A percentile compares a stretch with the other conserved stretches of the same genome.
Evolutionary conservation across 2,329 filamentous ascomycete species (phyloP).

Genomic region (Madurella fahalii): DNA sequence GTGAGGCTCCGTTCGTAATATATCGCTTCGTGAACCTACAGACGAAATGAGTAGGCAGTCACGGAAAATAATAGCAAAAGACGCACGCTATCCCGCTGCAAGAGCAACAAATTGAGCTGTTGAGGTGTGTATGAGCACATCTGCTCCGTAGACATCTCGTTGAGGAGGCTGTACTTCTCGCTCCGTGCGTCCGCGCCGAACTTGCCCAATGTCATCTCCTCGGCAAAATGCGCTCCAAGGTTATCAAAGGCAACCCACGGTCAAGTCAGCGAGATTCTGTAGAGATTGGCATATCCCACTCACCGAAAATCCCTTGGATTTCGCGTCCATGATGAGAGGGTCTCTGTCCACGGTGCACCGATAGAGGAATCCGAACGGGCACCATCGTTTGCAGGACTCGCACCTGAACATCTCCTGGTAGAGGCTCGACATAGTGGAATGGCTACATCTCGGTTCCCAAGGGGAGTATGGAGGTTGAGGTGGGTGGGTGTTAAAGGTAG

Average conservation of each 20-base stretch:
- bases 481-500: conserved; percentile 5
- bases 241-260: conserved; percentile 33
- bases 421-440: conserved; percentile 63
- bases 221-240: conserved; percentile 32
- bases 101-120: conserved; percentile 46
- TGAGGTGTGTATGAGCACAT: conserved; percentile 43
- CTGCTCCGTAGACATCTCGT: conserved; percentile 41
- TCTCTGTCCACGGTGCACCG: conserved; percentile 64
- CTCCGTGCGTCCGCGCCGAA: conserved; percentile 39
- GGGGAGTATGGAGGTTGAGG: neutral
- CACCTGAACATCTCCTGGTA: conserved; percentile 54
- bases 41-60: conserved; percentile 7
- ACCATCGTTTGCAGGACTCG: conserved; percentile 50
- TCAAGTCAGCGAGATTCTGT: conserved; percentile 11
- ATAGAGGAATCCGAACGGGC: conserved; percentile 68
- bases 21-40: conserved; percentile 34
- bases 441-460: conserved; percentile 51
- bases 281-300: neutral
- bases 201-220: conserved; percentile 34
- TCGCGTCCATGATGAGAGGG: conserved; percentile 35
- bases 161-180: conserved; percentile 42
- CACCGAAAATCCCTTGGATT: conserved; percentile 20
- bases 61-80: neutral
- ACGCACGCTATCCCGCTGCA: conserved; percentile 48
- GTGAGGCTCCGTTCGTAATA: conserved; percentile 17